A percentile compares a stretch with the other conserved stretches of the same genome.
Conservation (phyloP, 225 moss, liverwort and hornwort species). For the Sphagnum contortum region DNA sequence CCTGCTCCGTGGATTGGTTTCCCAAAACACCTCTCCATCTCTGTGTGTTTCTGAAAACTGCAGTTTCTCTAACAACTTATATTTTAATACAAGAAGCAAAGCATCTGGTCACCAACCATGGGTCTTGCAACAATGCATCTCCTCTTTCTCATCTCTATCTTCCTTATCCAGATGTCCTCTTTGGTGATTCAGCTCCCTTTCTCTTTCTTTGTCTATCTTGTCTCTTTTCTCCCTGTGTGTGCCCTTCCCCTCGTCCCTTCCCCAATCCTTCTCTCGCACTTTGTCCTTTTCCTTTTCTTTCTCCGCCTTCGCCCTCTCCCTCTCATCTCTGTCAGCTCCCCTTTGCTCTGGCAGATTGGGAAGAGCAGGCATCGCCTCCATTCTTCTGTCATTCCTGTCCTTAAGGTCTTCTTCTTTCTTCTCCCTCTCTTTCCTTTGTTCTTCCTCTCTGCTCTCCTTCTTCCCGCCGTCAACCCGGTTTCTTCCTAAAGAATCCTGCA, state of each 20-base stretch:
- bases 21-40: too few relatives aligned
- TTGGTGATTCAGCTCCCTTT: slow-evolving; percentile 28
- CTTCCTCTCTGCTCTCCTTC: slow-evolving; percentile 23
- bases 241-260: slow-evolving; percentile 41
- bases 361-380: too few relatives aligned
- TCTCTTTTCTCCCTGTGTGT: slow-evolving; percentile 39
- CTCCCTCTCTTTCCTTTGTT: slow-evolving; percentile 43
- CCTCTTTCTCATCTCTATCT: too few relatives aligned
- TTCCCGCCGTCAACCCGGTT: too few relatives aligned
- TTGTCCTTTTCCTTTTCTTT: slow-evolving; percentile 44
- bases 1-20: too few relatives aligned
- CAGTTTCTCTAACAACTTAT: too few relatives aligned
- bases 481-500: too few relatives aligned
- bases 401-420: slow-evolving; percentile 26
- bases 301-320: slow-evolving; percentile 44
- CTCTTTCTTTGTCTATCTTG: slow-evolving; percentile 47
- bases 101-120: slow-evolving; percentile 30
- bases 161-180: slow-evolving; percentile 15
- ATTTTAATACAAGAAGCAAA: too few relatives aligned
- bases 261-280: slow-evolving; percentile 22
- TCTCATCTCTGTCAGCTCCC: slow-evolving; percentile 34
- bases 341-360: slow-evolving; percentile 1
- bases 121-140: slow-evolving; percentile 29
- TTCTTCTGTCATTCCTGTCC: slow-evolving; percentile 11
- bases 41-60: too few relatives aligned